Base-by-base conservation (phyloP, 352 stramenopile genomes). In the Phytophthora fragariaefolia region DNA sequence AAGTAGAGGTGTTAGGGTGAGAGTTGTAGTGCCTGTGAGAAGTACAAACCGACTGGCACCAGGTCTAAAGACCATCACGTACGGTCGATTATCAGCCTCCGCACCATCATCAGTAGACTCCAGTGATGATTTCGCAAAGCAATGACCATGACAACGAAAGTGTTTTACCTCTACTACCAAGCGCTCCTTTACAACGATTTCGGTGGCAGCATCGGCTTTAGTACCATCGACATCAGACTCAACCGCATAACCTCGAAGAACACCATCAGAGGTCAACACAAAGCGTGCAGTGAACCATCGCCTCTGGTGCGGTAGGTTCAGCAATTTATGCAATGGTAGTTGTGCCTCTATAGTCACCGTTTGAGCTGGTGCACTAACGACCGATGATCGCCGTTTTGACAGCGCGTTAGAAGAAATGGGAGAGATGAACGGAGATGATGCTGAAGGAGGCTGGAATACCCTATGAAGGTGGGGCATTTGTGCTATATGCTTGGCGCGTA, bases 1-100 rank as follows among this genome's bases (percentile, higher is more conserved):
- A 2, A 82, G 28, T 8, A 90, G 62, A 36, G 85, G 75, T 0
- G 71, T 67, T 18, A 67, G 68, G 51, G 83, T 53, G 1, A 69
- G 68, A 32, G 76, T 89, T 9, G 63, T 83, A 6, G 66, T 51
- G 10, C 79, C 76, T 36, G 77, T 77, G 22, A 90, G 69, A 38
- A 90, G 53, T n/a, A 88, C 66, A 38, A 90, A 90, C 0, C 76
- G 73, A 61, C 80, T 85, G 2, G 71, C 62, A 15, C 80, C 77
- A 17, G 74, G 76, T 2, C 69, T 70, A 27, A 89, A 90, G 13
- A 87, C 55, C 77, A 88, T 87, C 28, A 90, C 54, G 38, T 85
- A 89, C 17, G 82, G 77, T 47, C 74, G 74, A 70, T 58, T 79
- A 10, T 73, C 45, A 3, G 18, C 64, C 24, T 67, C 61, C 32